Percentiles rank a stretch among this genome's conserved stretches.
phyloP scores from a whole-genome alignment of 805 yeast genomes.

The Candida xiaguanensis region DNA sequence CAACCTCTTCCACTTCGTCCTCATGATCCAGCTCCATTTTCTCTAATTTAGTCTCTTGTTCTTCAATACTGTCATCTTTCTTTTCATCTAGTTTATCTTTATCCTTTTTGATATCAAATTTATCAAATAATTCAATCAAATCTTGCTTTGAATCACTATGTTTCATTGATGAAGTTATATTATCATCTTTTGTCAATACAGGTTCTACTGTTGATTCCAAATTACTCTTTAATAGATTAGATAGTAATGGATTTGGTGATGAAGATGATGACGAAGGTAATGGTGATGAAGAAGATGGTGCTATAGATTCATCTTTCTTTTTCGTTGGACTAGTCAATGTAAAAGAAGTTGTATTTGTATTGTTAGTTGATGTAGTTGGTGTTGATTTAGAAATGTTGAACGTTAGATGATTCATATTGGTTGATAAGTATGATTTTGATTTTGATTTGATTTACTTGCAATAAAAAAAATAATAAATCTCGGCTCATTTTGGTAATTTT shows the following conservation, averaged over 20 bases:
- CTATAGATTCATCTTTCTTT: no score
- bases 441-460: constrained; percentile 4
- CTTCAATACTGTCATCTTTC: not conserved
- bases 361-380: constrained; percentile 41
- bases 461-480: constrained; percentile 6
- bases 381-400: constrained; percentile 37
- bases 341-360: constrained; percentile 24
- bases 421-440: not conserved
- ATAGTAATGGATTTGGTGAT: constrained; percentile 17
- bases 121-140: constrained; percentile 32
- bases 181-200: constrained; percentile 1
- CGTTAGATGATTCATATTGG: constrained; percentile 23
- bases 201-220: not conserved
- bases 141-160: constrained; percentile 13
- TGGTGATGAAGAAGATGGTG: not conserved
- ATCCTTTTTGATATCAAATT: constrained; percentile 23
- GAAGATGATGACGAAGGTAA: constrained; percentile 10
- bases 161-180: not conserved
- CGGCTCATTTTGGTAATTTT: no score
- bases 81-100: constrained; percentile 1
- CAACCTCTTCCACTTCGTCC: constrained; percentile 1
- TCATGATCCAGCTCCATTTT: constrained; percentile 6
- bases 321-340: constrained; percentile 2
- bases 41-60: constrained; percentile 3
- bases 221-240: constrained; percentile 11